Evolutionary conservation across 1,284 basidiomycete genomes (phyloP), one percentile per base, ranked within the genome.

Genomic region (Pascua sp.): DNA sequence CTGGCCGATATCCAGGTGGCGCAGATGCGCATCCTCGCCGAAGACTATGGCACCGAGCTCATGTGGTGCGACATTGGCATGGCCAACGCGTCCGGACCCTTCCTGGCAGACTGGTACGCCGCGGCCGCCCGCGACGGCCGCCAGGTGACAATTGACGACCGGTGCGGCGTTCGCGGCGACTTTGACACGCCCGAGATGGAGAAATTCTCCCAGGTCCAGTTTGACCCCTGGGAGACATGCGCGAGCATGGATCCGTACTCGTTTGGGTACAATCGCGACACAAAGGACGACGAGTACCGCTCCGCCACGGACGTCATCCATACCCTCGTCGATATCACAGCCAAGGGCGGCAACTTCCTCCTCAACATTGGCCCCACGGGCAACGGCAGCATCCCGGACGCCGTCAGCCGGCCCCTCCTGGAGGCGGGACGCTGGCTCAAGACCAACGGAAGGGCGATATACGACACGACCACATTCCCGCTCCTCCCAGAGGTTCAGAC

Each of bases 101-200:
- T 84, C 49, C 81, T 81, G 0, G 78, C 81, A 2, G 73, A 80
- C 16, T 85, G 78, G 70, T 85, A 83, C 62, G 83, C 81, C 47
- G 60, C 80, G 45, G 81, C 83, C 0, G 71, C 78, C 55, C 61
- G 68, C 15, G 73, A 80, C 45, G 81, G 81, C 1, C 75, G 80
- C 36, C 82, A 85, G 64, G 84, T 85, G 10, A 80, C 81, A 0
- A 80, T 84, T 65, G 83, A 85, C 62, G 81, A 85, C 59, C 78
- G 84, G 76, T 71, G 69, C 47, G 70, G 70, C 10, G 59, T 71
- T 43, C 66, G 61, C 39, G 59, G 66, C 42, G 83, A 84, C 61
- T 84, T 83, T 60, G 80, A 81, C 53, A 85, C 84, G 0, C 84
- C 84, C 0, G 84, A 86, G 61, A 85, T 85, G 56, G 73, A 79